Conservation (phyloP, 768 basidiomycete species). For the Termitomyces bulborhizus region DNA sequence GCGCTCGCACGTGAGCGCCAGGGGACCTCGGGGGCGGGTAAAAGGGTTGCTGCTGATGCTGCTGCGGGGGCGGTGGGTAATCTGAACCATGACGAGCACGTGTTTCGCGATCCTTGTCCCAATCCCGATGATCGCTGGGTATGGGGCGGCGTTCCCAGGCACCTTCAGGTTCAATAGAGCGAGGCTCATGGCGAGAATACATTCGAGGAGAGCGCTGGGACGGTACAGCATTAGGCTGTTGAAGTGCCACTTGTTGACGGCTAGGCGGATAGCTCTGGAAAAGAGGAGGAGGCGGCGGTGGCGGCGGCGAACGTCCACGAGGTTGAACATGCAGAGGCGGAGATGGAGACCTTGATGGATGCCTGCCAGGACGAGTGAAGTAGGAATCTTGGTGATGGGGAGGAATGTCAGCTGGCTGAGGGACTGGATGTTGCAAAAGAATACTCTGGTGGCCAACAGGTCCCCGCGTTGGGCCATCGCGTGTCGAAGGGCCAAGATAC, state of each 20-base stretch:
- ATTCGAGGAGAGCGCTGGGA: constrained; percentile 57
- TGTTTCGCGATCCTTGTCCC: constrained; percentile 41
- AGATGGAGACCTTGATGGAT: constrained; percentile 54
- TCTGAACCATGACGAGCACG: constrained; percentile 37
- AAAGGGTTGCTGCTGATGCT: constrained; percentile 25
- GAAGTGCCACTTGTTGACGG: constrained; percentile 36
- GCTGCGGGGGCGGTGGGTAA: constrained; percentile 28
- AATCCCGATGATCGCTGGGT: constrained; percentile 41
- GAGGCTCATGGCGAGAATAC: constrained; percentile 46
- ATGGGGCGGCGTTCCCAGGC: constrained; percentile 59
- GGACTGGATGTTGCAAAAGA: constrained; percentile 63
- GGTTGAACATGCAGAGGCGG: constrained; percentile 41
- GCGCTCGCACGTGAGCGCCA: constrained; percentile 25
- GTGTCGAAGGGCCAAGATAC: constrained; percentile 37
- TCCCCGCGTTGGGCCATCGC: constrained; percentile 42
- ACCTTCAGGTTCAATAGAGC: constrained; percentile 43
- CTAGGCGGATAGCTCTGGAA: constrained; percentile 42
- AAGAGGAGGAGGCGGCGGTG: constrained; percentile 30
- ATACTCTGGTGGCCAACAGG: constrained; percentile 50
- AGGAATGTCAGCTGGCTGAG: constrained; percentile 31
- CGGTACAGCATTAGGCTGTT: constrained; percentile 34
- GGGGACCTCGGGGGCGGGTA: constrained; percentile 40
- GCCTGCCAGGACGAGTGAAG: constrained; percentile 45
- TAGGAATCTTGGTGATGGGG: constrained; percentile 50
- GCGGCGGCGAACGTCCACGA: constrained; percentile 52